Conservation (phyloP, 2,329 filamentous ascomycete genomes). For the Davidsoniella neocaledoniae region DNA sequence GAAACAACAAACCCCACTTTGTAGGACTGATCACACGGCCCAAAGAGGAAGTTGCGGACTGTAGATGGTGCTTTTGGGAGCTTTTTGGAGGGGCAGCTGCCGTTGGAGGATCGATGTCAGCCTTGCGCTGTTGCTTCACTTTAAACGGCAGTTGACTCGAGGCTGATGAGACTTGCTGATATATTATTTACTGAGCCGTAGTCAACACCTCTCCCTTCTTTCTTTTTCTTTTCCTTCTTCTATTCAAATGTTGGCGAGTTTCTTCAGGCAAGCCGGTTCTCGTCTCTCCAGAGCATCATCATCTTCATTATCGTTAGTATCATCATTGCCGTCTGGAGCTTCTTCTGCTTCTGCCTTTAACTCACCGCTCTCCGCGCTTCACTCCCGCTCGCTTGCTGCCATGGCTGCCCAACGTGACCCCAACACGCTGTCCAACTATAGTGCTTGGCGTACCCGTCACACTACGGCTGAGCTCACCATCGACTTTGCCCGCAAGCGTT, state of each 20-base stretch:
- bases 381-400: background rate
- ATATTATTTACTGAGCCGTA: too few relatives aligned
- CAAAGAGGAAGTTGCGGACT: slow-evolving; percentile 11
- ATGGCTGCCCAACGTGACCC: slow-evolving; percentile 46
- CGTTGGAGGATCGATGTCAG: background rate
- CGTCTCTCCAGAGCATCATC: slow-evolving; percentile 5
- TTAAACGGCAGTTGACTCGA: too few relatives aligned
- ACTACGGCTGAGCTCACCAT: slow-evolving; percentile 68
- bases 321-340: background rate
- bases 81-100: background rate
- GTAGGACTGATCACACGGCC: background rate
- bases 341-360: background rate
- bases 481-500: slow-evolving; percentile 62
- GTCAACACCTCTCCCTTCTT: background rate
- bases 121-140: too few relatives aligned
- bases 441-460: slow-evolving; percentile 70
- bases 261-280: slow-evolving; percentile 10
- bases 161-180: too few relatives aligned
- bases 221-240: background rate
- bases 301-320: background rate
- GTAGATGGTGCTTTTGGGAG: slow-evolving; percentile 1
- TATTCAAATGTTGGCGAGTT: slow-evolving; percentile 9
- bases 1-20: too few relatives aligned
- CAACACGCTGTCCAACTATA: slow-evolving; percentile 84
- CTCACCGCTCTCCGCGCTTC: background rate